Conservation (phyloP, 2,329 filamentous ascomycete species). For the Botrytis hyacinthi region DNA sequence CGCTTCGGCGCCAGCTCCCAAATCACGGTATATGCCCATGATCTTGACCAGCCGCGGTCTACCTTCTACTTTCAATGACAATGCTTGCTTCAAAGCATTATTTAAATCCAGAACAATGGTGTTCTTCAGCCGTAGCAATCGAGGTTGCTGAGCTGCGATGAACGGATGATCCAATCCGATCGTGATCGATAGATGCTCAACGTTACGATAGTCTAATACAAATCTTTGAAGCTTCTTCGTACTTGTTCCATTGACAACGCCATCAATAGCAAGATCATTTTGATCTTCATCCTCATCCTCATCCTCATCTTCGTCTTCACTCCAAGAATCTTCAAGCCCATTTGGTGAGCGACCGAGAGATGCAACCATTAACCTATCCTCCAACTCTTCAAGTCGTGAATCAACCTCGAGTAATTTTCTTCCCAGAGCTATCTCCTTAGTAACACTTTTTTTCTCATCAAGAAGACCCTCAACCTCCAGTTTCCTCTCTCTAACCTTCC, state of each 20-base stretch:
- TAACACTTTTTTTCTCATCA: conserved; percentile 64
- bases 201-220: conserved; percentile 55
- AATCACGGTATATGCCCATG: conserved; percentile 57
- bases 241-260: conserved; percentile 37
- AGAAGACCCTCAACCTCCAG: conserved; percentile 62
- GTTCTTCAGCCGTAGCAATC: conserved; percentile 57
- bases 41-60: conserved; percentile 51
- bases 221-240: conserved; percentile 49
- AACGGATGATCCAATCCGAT: conserved; percentile 62
- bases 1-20: conserved; percentile 59
- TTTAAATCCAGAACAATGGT: conserved; percentile 65
- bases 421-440: conserved; percentile 59
- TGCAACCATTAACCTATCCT: conserved; percentile 59
- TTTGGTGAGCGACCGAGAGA: conserved; percentile 34
- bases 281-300: conserved; percentile 42
- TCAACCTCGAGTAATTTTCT: conserved; percentile 66
- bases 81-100: conserved; percentile 58
- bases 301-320: conserved; percentile 43
- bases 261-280: conserved; percentile 29
- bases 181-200: conserved; percentile 50
- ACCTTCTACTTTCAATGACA: conserved; percentile 41
- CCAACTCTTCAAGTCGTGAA: conserved; percentile 59
- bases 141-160: conserved; percentile 53
- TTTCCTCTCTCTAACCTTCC: conserved; percentile 61
- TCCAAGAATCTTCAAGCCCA: conserved; percentile 35